Evolutionary conservation across 1,284 basidiomycete species (phyloP), one percentile per base, ranked within the genome.

Genomic region (Stereum hirsutum): DNA sequence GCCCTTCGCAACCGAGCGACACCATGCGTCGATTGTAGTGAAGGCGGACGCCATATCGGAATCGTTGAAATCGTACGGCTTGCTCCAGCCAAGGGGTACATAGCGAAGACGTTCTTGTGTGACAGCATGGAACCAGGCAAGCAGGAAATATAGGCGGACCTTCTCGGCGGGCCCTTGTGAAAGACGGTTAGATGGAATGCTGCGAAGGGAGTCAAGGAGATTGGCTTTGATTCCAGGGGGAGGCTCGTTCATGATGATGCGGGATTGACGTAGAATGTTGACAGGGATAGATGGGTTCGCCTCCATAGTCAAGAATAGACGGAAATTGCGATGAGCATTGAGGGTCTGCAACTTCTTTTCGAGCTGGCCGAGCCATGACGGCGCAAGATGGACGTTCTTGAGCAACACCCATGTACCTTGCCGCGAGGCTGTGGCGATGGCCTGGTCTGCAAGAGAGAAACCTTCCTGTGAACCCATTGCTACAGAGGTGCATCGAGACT

Each of bases 401-500:
- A 96, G 75, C 36, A 97, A 69, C 2, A 97, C 93, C 92, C 92
- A 95, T 11, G 85, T 77, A 6, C 94, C 94, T 59, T 90, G 88
- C 17, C 93, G 78, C 12, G 91, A 88, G 20, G 93, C 93, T 19
- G 82, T 66, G 17, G 88, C 84, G 50, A 98, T 96, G 2, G 92
- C 92, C 60, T 95, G 91, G 56, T 98, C 94, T 5, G 94, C 94
- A 2, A 92, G 72, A 6, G 79, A 78, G 62, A 91, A 94, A n/a
- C 94, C 93, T 71, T 98, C 94, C 51, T 92, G 88, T 1, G 93
- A 96, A n/a, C 94, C 94, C 91, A 98, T 96, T 10, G 94, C 94
- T 14, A 97, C 89, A 1, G 90, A 89, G 0, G 81, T 71, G 48
- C 89, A 94, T 24, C 81, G 79, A 31, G 76, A 70, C 20, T 81